Evolutionary conservation across 352 stramenopile species (phyloP), one percentile per base, ranked within the genome.

Genomic region (Phytopythium boreale): DNA sequence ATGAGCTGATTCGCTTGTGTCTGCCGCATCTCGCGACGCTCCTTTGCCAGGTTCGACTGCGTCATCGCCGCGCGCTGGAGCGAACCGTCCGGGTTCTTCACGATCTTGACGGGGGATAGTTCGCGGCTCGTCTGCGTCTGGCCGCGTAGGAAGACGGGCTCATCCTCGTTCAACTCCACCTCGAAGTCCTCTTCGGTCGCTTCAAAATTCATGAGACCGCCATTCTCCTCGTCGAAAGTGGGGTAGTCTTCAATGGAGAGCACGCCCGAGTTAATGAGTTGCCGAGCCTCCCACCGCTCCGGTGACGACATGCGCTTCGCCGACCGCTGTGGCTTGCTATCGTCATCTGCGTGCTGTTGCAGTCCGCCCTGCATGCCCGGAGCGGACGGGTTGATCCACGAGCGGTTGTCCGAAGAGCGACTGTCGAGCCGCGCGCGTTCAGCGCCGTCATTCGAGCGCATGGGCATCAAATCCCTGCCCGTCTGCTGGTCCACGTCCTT

Each of bases 81-180:
- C 11, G 93, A 98, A 37, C 98, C 98, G 76, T 99, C 97, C 1
- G 98, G 98, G 75, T 99, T 99, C 70, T 98, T 99, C 2, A 99
- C 96, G 74, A 99, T 99, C 56, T 98, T 97, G 11, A 99, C 84
- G 0, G 97, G 98, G 50, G 94, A 97, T 36, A 99, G 66, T 59
- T 99, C 96, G 7, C 76, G 86, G 62, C 86, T 91, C 49, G 84
- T 58, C 51, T 97, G 85, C 1, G 96, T 98, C 74, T 99, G 97
- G 1, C 97, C 97, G 37, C 87, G 81, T 37, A 99, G 64, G 76
- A 99, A 99, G 0, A 97, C 80, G 17, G 98, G 97, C 71, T 99
- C 95, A 31, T 97, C 85, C 53, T 99, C 97, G 58, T 98, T 98
- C 29, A 99, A 68, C 69, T 99, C 97, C 3, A 99, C 92, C 57